Evolutionary conservation across 176 grass and related monocot species (phyloP), one percentile per base, ranked within the genome.

Genomic region (Elymus sibiricus): DNA sequence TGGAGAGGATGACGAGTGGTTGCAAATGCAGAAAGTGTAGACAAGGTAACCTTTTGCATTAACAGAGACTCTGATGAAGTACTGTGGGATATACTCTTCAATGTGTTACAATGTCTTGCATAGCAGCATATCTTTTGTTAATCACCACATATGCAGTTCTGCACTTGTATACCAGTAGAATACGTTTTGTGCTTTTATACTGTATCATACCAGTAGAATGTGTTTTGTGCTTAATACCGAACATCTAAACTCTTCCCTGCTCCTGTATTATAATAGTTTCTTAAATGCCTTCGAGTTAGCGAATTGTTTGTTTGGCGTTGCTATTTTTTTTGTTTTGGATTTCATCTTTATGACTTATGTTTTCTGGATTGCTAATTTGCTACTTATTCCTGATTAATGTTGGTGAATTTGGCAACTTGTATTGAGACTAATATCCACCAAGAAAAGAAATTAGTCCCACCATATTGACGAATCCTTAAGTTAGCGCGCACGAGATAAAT

Each of bases 1-100:
- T 21, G 87, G 64, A 68, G 78, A 92, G 22, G 24, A 81, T 62
- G 87, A 91, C 31, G 91, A 95, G 78, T 95, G 92, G 95, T 85
- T 89, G 51, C 85, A 69, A 78, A 77, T 98, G 78, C 77, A 88
- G 39, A 81, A 84, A 58, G 80, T 92, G 89, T 76, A 90, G 26
- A 85, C n/a, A 82, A 95, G 89, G 95, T 98, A 84, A 53, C 34
- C 21, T 7, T 85, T 87, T 74, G 27, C 3, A 9, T 28, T 79
- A 31, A 2, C 9, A 80, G 6, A 21, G 65, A 75, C 21, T 19
- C 19, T 69, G 9, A 68, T 80, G 12, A 60, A 68, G 5, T 39
- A 62, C 25, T 75, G 27, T 82, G 39, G 64, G 60, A 64, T 29
- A 16, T 64, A 16, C 26, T 64, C 62, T 56, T 56, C 19, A 22